Evolutionary conservation across 495 filamentous ascomycete genomes (phyloP).

Genomic region (Xylaria venustula): DNA sequence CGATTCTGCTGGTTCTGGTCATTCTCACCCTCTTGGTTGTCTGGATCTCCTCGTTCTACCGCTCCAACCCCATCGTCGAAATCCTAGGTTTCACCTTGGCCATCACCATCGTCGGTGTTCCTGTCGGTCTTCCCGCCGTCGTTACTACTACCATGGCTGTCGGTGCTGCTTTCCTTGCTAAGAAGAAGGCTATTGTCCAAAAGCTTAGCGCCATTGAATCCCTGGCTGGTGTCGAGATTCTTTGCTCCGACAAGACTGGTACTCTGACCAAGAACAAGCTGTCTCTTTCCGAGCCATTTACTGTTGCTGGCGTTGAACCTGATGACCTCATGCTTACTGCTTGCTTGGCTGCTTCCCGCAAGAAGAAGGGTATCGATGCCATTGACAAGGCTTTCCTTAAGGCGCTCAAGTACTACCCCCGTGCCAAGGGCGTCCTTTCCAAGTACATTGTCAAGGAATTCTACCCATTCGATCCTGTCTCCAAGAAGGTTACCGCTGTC

Average conservation of each 20-base stretch:
- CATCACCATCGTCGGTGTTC: constrained; percentile 90
- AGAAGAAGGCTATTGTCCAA: constrained; percentile 95
- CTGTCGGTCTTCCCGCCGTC: constrained; percentile 93
- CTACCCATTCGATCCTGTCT: constrained; percentile 88
- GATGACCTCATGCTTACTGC: constrained; percentile 89
- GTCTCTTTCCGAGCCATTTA: constrained; percentile 80
- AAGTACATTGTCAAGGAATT: constrained; percentile 80
- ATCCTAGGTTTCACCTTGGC: constrained; percentile 85
- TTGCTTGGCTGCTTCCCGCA: constrained; percentile 85
- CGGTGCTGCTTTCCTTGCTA: constrained; percentile 88
- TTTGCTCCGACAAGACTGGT: constrained; percentile 97
- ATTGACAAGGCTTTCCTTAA: constrained; percentile 95
- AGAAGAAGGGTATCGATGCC: constrained; percentile 92
- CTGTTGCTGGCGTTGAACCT: constrained; percentile 71
- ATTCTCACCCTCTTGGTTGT: constrained; percentile 75
- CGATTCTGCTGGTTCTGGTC: constrained; percentile 76
- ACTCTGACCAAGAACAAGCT: constrained; percentile 92
- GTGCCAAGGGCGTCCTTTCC: constrained; percentile 69
- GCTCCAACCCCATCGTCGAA: constrained; percentile 67
- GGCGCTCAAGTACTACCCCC: constrained; percentile 73
- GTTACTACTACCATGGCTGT: constrained; percentile 97
- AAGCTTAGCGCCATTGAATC: constrained; percentile 95
- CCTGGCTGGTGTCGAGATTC: constrained; percentile 89
- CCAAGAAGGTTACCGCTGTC: constrained; percentile 85
- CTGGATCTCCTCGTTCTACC: constrained; percentile 86